Percentiles rank a stretch among this genome's conserved stretches.
phyloP scores from a whole-genome alignment of 2,329 filamentous ascomycete species.

The Colletotrichum sp. region DNA sequence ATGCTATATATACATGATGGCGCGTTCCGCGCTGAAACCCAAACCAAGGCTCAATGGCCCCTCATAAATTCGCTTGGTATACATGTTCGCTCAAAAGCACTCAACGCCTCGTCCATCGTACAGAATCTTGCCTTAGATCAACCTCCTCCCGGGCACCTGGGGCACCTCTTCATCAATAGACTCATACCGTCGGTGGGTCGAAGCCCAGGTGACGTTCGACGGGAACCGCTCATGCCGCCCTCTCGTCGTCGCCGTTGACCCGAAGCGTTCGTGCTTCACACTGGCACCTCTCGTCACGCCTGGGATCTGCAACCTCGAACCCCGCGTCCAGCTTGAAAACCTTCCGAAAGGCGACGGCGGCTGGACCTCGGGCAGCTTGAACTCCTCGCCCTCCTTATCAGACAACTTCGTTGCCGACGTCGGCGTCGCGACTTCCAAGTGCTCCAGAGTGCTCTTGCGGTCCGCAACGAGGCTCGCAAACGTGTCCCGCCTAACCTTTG shows the following conservation, averaged over 20 bases:
- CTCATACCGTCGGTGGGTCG: background rate
- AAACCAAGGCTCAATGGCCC: background rate
- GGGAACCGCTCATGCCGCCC: background rate
- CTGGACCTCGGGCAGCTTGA: slow-evolving; percentile 9
- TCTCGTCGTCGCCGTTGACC: background rate
- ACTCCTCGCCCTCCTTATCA: background rate
- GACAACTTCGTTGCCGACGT: background rate
- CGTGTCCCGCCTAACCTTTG: background rate
- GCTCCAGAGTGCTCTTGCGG: background rate
- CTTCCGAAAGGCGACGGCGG: background rate
- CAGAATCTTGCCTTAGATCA: background rate
- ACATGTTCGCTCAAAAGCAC: background rate
- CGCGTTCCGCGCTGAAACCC: background rate
- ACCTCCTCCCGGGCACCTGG: background rate
- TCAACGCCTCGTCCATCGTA: background rate
- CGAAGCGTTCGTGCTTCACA: background rate
- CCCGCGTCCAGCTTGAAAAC: background rate
- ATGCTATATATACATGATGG: background rate
- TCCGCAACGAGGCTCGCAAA: background rate
- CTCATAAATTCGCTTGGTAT: background rate
- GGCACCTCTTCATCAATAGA: background rate
- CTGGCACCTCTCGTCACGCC: background rate
- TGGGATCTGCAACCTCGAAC: slow-evolving; percentile 6
- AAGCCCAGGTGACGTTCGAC: background rate
- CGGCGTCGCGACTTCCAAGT: background rate